phyloP scores from a whole-genome alignment of 495 filamentous ascomycete species.

The Thermochaetoides thermophila region DNA sequence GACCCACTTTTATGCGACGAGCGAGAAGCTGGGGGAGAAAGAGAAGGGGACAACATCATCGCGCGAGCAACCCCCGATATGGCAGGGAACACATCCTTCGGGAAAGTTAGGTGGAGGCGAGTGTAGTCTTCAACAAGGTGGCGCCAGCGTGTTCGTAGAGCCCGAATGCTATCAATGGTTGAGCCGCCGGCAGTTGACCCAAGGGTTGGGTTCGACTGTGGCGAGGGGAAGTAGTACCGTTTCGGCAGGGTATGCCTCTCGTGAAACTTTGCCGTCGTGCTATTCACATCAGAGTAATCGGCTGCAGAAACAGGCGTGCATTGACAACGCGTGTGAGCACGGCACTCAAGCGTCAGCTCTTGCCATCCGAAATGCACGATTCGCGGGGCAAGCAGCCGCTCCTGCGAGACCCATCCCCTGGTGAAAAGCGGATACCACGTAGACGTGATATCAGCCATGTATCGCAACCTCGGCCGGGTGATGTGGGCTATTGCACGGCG shows the following conservation, averaged over 20 bases:
- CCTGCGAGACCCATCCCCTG: constrained; percentile 13
- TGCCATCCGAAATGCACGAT: constrained; percentile 11
- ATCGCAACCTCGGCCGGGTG: not conserved
- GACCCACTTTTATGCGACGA: too few relatives aligned
- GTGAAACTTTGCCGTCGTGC: not conserved
- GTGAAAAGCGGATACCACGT: constrained; percentile 5
- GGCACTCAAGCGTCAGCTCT: constrained; percentile 10
- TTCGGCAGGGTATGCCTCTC: not conserved
- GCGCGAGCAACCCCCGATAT: constrained; percentile 6
- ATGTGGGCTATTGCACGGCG: constrained; percentile 2
- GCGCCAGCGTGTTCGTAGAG: constrained; percentile 11
- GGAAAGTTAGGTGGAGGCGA: constrained; percentile 2
- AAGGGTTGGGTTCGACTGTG: not conserved
- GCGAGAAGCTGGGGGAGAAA: too few relatives aligned
- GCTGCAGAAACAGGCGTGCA: too few relatives aligned
- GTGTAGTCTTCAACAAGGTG: constrained; percentile 8
- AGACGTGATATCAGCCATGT: not conserved
- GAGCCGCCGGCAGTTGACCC: not conserved
- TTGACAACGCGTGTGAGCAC: constrained; percentile 3
- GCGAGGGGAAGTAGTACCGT: constrained; percentile 5
- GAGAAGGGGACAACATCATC: too few relatives aligned
- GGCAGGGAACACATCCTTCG: constrained; percentile 11
- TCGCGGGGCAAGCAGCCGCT: constrained; percentile 8
- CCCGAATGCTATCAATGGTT: not conserved
- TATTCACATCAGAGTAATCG: too few relatives aligned